Percentiles rank a stretch among this genome's conserved stretches.
phyloP scores from a whole-genome alignment of 805 yeast species.

The Pichia manshurica region DNA sequence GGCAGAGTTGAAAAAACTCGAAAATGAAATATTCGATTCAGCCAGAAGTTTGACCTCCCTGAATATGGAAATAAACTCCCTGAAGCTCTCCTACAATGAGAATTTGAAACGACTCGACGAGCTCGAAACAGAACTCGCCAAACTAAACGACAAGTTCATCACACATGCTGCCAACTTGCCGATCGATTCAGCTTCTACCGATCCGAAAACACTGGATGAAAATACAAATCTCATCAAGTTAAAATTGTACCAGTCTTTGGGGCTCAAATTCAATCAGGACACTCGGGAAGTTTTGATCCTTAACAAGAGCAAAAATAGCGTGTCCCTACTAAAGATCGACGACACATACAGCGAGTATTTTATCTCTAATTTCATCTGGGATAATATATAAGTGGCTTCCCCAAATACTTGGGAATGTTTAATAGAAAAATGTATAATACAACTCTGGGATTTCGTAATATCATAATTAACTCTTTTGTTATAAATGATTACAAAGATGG shows the following conservation, averaged over 20 bases:
- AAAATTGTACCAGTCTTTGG: constrained; percentile 55
- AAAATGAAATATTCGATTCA: constrained; percentile 42
- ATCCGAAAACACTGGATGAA: constrained; percentile 9
- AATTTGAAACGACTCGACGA: constrained; percentile 33
- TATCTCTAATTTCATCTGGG: constrained; percentile 77
- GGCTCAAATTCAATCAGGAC: constrained; percentile 42
- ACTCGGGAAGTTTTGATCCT: constrained; percentile 42
- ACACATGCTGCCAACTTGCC: constrained; percentile 20
- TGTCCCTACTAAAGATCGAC: constrained; percentile 47
- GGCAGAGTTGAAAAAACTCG: constrained; percentile 31
- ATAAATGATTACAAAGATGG: no score
- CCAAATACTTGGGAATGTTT: no score
- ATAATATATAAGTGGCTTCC: constrained; percentile 34
- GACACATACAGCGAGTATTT: constrained; percentile 58
- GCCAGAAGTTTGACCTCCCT: constrained; percentile 50
- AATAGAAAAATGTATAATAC: no score
- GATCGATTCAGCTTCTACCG: neutral
- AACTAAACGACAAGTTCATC: constrained; percentile 13
- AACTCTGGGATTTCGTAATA: no score
- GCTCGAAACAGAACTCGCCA: constrained; percentile 25
- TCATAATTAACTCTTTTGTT: no score
- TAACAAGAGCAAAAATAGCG: constrained; percentile 40
- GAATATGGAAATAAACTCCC: constrained; percentile 39
- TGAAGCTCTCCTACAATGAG: constrained; percentile 33
- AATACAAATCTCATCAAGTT: constrained; percentile 43